These are phyloP conservation scores for Lyophyllum decastes DNA, from an alignment of 768 basidiomycete species.

Conservation along the genomic window DNA sequence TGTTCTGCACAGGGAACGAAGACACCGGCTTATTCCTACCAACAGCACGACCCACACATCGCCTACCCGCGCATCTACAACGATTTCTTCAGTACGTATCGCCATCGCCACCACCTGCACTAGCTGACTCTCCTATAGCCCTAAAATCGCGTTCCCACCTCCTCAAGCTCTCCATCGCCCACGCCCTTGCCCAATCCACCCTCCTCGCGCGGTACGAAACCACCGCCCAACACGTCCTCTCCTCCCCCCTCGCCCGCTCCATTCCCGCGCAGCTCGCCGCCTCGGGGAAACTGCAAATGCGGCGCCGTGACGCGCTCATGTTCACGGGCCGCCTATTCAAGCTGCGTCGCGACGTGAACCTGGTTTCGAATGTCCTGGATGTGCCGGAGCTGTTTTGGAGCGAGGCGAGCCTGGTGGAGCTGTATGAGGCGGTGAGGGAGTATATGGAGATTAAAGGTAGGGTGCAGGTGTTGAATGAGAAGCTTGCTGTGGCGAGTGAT, in stretches of 20 bases:
- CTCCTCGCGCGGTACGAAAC: conserved; percentile 88
- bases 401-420: conserved; percentile 83
- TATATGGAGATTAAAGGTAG: conserved; percentile 91
- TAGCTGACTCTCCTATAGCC: conserved; percentile 44
- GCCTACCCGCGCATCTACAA: conserved; percentile 92
- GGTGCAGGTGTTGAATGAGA: conserved; percentile 86
- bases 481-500: conserved; percentile 83
- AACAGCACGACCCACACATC: conserved; percentile 80
- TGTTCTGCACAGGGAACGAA: conserved; percentile 7
- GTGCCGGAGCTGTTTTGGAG: conserved; percentile 95
- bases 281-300: conserved; percentile 74
- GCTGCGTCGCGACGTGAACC: conserved; percentile 84
- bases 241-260: conserved; percentile 71
- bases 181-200: conserved; percentile 93
- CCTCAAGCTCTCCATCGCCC: conserved; percentile 89
- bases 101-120: not conserved
- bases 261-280: conserved; percentile 84
- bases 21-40: not conserved
- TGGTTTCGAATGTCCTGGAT: conserved; percentile 92
- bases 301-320: conserved; percentile 81
- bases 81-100: conserved; percentile 85
- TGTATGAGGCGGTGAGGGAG: conserved; percentile 92
- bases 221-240: conserved; percentile 74
- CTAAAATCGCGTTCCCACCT: conserved; percentile 91
- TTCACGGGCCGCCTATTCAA: conserved; percentile 87